Conservation (phyloP, 176 grass and related monocot species). For the Ananas comosus region DNA sequence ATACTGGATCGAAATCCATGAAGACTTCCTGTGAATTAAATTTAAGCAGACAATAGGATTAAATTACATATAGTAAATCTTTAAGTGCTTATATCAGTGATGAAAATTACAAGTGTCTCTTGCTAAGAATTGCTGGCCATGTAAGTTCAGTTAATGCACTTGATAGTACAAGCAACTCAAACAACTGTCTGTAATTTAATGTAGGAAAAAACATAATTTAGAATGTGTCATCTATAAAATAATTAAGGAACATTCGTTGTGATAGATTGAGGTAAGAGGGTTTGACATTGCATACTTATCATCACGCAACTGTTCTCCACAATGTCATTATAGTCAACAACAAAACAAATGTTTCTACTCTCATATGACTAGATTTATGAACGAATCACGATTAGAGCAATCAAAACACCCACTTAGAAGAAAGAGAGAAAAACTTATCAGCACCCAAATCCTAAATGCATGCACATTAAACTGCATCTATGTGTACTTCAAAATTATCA, state of each 20-base stretch:
- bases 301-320: constrained; percentile 22
- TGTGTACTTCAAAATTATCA: too few species aligned
- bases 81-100: neutral
- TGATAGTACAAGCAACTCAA: constrained; percentile 84
- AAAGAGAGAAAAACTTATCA: too few species aligned
- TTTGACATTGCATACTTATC: constrained; percentile 54
- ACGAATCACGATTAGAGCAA: too few species aligned
- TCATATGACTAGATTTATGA: too few species aligned
- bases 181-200: constrained; percentile 56
- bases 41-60: constrained; percentile 1
- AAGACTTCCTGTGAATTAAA: constrained; percentile 60
- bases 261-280: neutral
- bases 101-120: constrained; percentile 57
- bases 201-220: constrained; percentile 33
- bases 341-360: too few species aligned
- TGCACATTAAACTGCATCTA: too few species aligned
- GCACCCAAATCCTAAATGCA: too few species aligned
- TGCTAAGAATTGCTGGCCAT: constrained; percentile 86
- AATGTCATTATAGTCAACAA: too few species aligned
- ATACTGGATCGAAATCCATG: constrained; percentile 72
- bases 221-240: constrained; percentile 15
- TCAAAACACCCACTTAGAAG: too few species aligned
- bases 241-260: neutral
- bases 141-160: constrained; percentile 79
- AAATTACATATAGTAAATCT: constrained; percentile 5